Base-by-base conservation (phyloP, 805 yeast species). In the Schwanniomyces yamadae region DNA sequence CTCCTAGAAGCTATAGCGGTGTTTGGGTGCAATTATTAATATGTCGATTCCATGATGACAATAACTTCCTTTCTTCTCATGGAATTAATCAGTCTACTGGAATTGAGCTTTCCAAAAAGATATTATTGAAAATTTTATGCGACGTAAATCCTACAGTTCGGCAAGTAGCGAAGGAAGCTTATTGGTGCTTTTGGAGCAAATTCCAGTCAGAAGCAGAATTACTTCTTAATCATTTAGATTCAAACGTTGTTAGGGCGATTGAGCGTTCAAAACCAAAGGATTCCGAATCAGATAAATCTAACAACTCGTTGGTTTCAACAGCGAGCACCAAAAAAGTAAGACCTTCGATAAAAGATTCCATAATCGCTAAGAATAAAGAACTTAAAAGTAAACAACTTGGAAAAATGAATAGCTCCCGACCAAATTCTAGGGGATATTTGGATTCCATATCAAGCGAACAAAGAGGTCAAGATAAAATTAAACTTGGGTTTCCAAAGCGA, bases 121-220 rank as follows among this genome's bases (percentile, higher is more conserved):
- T 80, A 43, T 51, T 87, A 1, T 41, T 61, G 3, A 80, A 77
- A 46, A 82, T 91, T 14, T 63, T 93, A 1, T 54, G 77, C 1
- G 98, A 90, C 55, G 86, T 96, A 0, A 83, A 84, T 40, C 87
- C 90, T 0, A 64, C 75, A 0, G 96, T 86, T 0, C 72, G 97
- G 45, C 95, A 80, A 48, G 65, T 78, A 0, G 84, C 82, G 66
- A 74, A 95, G 54, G 64, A 69, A 3, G 70, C 88, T 0, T 91
- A 73, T 50, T 90, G 96, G 96, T 65, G 75, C 10, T 73, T 78
- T 37, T 72, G 71, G 46, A 67, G 64, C 14, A 50, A 71, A 5
- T 83, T 77, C 60, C 84, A 86, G 0, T 50, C 58, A 0, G 61
- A 66, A 10, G 84, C 80, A 0, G 75, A 71, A 11, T 45, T 42